Evolutionary conservation across 352 stramenopile species (phyloP).

Genomic region (Nothophytophthora sp.): DNA sequence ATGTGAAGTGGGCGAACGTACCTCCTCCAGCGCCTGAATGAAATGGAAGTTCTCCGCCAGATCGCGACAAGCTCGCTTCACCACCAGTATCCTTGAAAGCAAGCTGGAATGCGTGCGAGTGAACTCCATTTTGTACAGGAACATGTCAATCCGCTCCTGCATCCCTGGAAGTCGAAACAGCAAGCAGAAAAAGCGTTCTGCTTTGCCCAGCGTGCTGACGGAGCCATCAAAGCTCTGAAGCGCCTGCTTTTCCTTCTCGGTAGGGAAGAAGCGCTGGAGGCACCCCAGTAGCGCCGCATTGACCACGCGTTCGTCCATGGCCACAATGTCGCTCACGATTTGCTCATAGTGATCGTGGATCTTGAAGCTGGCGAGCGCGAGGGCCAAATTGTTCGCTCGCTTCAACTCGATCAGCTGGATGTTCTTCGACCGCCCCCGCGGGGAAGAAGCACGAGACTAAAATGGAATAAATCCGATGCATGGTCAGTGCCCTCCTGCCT

Average conservation of each 20-base stretch:
- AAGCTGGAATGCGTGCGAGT: constrained; percentile 37
- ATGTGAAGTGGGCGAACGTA: no score
- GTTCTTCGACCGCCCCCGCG: constrained; percentile 70
- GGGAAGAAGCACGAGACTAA: constrained; percentile 66
- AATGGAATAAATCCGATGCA: constrained; percentile 2
- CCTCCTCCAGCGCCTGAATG: constrained; percentile 46
- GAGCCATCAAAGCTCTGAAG: constrained; percentile 49
- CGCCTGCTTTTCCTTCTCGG: constrained; percentile 51
- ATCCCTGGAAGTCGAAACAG: constrained; percentile 64
- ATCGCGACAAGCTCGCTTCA: constrained; percentile 67
- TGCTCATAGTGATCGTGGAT: constrained; percentile 70
- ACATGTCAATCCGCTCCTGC: constrained; percentile 67
- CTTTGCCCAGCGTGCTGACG: constrained; percentile 54
- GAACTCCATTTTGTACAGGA: constrained; percentile 82
- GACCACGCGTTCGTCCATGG: constrained; percentile 59
- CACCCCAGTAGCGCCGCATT: constrained; percentile 64
- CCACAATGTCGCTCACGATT: constrained; percentile 56
- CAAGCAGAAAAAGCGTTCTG: constrained; percentile 72
- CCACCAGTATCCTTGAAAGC: constrained; percentile 46
- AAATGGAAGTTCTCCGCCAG: constrained; percentile 75
- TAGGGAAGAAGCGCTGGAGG: constrained; percentile 80
- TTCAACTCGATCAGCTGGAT: constrained; percentile 81
- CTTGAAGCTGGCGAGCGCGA: constrained; percentile 79
- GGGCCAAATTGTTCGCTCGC: constrained; percentile 76
- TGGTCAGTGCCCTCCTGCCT: no score